These are phyloP conservation scores for Tolypocladium capitatum DNA, from an alignment of 2,329 filamentous ascomycete species.

Conservation along the genomic window DNA sequence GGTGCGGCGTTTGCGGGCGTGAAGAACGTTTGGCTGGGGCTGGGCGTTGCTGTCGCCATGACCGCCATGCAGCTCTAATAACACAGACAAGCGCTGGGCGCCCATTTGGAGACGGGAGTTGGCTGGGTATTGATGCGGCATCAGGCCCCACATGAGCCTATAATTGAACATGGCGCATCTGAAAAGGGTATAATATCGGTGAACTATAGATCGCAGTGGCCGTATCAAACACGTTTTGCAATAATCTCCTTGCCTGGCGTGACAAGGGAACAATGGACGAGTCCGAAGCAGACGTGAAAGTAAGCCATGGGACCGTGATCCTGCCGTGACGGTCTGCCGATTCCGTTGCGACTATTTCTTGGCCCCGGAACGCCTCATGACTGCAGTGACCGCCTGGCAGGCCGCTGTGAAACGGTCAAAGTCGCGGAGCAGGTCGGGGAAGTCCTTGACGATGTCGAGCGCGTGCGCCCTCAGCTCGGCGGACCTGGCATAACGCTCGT, in stretches of 20 bases:
- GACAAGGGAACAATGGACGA: too few relatives aligned
- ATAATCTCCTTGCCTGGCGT: neutral
- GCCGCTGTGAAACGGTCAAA: conserved; percentile 13
- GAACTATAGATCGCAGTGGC: neutral
- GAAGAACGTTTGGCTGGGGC: conserved; percentile 5
- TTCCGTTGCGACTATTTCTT: neutral
- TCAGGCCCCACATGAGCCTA: neutral
- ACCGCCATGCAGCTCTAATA: conserved; percentile 2
- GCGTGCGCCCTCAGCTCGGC: conserved; percentile 10
- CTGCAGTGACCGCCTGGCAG: conserved; percentile 5
- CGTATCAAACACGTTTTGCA: neutral
- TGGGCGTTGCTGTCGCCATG: conserved; percentile 4
- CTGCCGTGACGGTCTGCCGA: neutral
- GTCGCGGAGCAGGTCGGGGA: conserved; percentile 13
- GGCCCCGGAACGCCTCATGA: neutral
- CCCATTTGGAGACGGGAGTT: neutral
- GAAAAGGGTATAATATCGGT: neutral
- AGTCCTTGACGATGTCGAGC: conserved; percentile 12
- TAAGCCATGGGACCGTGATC: neutral
- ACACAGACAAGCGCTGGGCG: neutral
- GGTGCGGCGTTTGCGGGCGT: neutral
- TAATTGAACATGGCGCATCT: neutral
- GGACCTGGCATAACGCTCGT: conserved; percentile 4
- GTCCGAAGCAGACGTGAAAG: neutral
- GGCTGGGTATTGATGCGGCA: neutral